phyloP scores from a whole-genome alignment of 163 green algal genomes.

The Scenedesmus sp. region DNA sequence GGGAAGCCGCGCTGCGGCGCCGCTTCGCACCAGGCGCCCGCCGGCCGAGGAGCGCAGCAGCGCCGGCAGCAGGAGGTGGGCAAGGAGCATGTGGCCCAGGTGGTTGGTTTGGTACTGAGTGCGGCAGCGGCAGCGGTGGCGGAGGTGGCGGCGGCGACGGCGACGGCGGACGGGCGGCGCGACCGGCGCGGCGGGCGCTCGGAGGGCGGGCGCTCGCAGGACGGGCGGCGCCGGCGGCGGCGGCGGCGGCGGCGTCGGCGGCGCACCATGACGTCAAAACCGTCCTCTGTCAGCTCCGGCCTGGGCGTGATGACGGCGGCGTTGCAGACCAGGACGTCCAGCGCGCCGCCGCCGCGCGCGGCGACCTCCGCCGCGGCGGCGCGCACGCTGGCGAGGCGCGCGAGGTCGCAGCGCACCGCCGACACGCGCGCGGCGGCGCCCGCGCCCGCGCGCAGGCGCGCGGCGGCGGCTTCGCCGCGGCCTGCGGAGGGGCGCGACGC shows the following conservation, averaged over 20 bases:
- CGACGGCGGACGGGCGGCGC: background rate
- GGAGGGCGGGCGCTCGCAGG: background rate
- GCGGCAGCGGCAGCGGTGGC: background rate
- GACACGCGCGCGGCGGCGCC: background rate
- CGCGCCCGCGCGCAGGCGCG: no score
- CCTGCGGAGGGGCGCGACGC: no score
- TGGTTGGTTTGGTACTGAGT: slow-evolving; percentile 17
- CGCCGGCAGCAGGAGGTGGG: slow-evolving; percentile 22
- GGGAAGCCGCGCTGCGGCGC: no score
- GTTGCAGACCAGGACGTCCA: slow-evolving; percentile 41
- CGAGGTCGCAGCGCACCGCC: slow-evolving; percentile 14
- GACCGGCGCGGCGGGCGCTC: no score
- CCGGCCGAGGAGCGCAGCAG: slow-evolving; percentile 3
- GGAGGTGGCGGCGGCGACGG: background rate
- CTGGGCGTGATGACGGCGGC: slow-evolving; percentile 7
- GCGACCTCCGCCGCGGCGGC: background rate
- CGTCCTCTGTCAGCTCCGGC: slow-evolving; percentile 4
- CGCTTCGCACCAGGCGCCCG: background rate
- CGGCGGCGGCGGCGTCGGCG: background rate
- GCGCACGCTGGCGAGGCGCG: slow-evolving; percentile 7
- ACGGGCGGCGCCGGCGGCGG: background rate
- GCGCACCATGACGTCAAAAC: slow-evolving; percentile 1
- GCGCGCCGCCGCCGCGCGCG: background rate
- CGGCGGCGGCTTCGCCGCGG: no score
- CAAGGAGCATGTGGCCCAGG: slow-evolving; percentile 22